Base-by-base conservation (phyloP, 495 filamentous ascomycete genomes). In the Aspergillus baeticus region DNA sequence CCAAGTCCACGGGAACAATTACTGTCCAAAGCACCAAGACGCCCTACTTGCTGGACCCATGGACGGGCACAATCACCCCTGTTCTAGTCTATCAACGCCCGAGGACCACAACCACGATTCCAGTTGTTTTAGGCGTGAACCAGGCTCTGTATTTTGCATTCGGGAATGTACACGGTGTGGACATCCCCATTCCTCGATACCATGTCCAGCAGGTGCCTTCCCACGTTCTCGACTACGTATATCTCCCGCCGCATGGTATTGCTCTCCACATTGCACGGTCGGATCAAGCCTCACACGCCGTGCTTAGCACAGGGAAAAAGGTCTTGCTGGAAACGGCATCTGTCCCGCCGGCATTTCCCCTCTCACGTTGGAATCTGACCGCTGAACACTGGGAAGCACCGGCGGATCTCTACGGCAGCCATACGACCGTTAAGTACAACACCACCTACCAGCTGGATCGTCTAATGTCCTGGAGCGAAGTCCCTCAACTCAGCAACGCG, bases 401-500 rank as follows among this genome's bases (percentile, higher is more conserved):
- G 5, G 34, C 49, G 2, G 59, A 75, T 23, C 49, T 77, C 2
- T 70, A 54, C 18, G 64, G 72, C 51, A 62, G 58, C 1, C 54
- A 51, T 3, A 63, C 52, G 26, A 58, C 68, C 4, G 10, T 20
- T 3, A 71, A 68, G 33, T 65, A 59, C 36, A 75, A 70, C 49
- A 67, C 65, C 11, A 66, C 71, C 10, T 64, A 70, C 47, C 58
- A 63, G 1, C 54, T 75, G 8, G 8, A 54, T 14, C 48, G 55
- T 3, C 64, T 77, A 0, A 31, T 70, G 5, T 68, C 76, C 0
- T 80, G 77, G 77, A 63, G 59, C 0, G 44, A 69, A 4, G 74
- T 90, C 15, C 83, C 86, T 21, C 76, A 78, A 59, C 68, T 81
- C 1, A 81, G 76, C 54, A 89, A 89, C 57, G 70, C 86, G 7